Conservation (phyloP, 257 asterid species). For the Nicotiana otophora region DNA sequence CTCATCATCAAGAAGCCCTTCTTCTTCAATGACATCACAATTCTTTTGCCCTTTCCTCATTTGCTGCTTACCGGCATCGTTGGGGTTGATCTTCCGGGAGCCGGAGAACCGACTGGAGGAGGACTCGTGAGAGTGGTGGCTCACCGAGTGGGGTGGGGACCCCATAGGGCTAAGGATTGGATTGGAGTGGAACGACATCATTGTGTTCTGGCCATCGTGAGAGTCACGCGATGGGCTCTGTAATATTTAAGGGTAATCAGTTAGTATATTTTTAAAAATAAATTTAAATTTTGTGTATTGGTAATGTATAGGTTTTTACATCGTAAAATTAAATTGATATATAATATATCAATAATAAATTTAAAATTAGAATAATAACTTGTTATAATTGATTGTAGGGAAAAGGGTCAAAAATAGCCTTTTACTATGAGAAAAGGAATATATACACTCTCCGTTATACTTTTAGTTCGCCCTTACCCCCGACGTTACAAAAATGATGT, state of each 20-base stretch:
- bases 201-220: constrained; percentile 81
- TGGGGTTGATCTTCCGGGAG: constrained; percentile 57
- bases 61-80: constrained; percentile 29
- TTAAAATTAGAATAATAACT: too few species aligned
- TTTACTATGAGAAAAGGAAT: too few species aligned
- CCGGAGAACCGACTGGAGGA: constrained; percentile 84
- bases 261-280: too few species aligned
- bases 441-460: too few species aligned
- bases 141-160: constrained; percentile 75
- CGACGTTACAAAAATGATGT: too few species aligned
- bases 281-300: too few species aligned
- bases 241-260: constrained; percentile 1
- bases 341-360: too few species aligned
- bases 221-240: constrained; percentile 95
- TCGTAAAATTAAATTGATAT: too few species aligned
- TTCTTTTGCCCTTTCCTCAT: constrained; percentile 36
- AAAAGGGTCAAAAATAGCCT: too few species aligned
- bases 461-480: too few species aligned
- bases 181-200: constrained; percentile 74
- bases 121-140: constrained; percentile 81
- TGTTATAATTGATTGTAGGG: too few species aligned
- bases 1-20: constrained; percentile 71
- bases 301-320: too few species aligned
- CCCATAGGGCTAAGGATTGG: constrained; percentile 65
- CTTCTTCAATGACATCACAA: constrained; percentile 87